Evolutionary conservation across 176 grass and related monocot species (phyloP), one percentile per base, ranked within the genome.

Genomic region (Zoysia pacifica): DNA sequence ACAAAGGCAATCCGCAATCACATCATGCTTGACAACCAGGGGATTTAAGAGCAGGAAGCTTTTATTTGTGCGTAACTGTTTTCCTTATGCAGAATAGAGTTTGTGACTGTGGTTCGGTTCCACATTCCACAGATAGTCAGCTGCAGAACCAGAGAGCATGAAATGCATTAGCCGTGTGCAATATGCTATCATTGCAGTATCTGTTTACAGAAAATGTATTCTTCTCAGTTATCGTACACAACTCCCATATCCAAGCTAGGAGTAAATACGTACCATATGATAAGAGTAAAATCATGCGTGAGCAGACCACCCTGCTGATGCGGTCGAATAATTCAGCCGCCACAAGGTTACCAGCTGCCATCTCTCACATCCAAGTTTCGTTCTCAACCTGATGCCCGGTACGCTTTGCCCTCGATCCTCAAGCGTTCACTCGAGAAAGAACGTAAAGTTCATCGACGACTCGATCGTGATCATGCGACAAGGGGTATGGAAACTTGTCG

Each of bases 201-300:
- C 8, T 56, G 5, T 69, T 61, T 5, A n/a, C 10, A 9, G 14
- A 47, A 77, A 49, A 59, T 55, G 36, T n/a, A 81, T n/a, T n/a
- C n/a, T 67, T 77, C 39, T 35, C 45, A 81, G 39, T 60, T 45
- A 12, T 49, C n/a, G 3, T 72, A 66, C 0, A n/a, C n/a, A n/a
- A 85, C 85, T 70, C 69, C 18, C 72, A 70, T 54, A 12, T 65
- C 9, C 58, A 42, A 60, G 13, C 35, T 72, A 59, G 15, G 15
- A 71, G 15, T 7, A 55, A 71, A 12, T 55, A 78, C 51, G 7
- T 40, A n/a, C n/a, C n/a, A 53, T 69, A 71, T 2, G 46, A 2
- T 78, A 86, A 10, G 58, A 76, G 37, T n/a, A 8, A 43, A 40
- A 38, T 5, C 14, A 81, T 85, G 20, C 56, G 71, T 72, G 58